Conservation (phyloP, 2,329 filamentous ascomycete species). For the Cladophialophora bantiana region DNA sequence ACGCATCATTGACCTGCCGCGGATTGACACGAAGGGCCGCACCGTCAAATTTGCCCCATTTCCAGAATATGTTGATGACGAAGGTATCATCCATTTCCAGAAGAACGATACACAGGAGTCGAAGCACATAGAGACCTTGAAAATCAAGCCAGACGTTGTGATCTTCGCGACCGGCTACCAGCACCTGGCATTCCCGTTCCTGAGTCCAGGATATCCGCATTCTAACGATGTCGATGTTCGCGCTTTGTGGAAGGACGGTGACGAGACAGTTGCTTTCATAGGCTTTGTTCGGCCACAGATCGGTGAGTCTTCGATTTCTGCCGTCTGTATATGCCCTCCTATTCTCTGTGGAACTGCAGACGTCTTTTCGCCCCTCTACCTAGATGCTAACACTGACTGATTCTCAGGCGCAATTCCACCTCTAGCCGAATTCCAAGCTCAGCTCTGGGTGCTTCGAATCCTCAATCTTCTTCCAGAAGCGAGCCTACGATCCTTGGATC, state of each 20-base stretch:
- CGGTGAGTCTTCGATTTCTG: conserved; percentile 5
- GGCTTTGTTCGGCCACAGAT: conserved; percentile 20
- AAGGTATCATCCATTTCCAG: conserved; percentile 23
- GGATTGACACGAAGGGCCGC: conserved; percentile 10
- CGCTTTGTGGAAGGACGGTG: conserved; percentile 17
- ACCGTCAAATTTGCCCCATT: conserved; percentile 20
- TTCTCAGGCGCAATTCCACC: conserved; percentile 20
- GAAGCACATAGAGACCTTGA: conserved; percentile 15
- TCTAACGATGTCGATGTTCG: conserved; percentile 21
- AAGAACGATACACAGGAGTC: conserved; percentile 19
- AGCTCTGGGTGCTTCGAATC: conserved; percentile 21
- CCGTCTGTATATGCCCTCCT: background rate
- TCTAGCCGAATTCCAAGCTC: conserved; percentile 21
- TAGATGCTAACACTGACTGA: background rate
- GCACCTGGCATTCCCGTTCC: conserved; percentile 18
- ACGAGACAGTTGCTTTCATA: conserved; percentile 23
- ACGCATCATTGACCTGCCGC: conserved; percentile 13
- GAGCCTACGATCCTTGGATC: conserved; percentile 6
- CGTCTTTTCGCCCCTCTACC: background rate
- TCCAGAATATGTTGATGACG: conserved; percentile 21
- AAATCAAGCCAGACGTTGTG: conserved; percentile 18
- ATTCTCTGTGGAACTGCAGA: background rate
- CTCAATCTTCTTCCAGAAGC: conserved; percentile 17
- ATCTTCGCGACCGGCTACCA: conserved; percentile 20
- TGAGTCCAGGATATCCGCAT: conserved; percentile 13